Evolutionary conservation across 1,284 basidiomycete genomes (phyloP).

Genomic region (Cutaneotrichosporon arboriforme): DNA sequence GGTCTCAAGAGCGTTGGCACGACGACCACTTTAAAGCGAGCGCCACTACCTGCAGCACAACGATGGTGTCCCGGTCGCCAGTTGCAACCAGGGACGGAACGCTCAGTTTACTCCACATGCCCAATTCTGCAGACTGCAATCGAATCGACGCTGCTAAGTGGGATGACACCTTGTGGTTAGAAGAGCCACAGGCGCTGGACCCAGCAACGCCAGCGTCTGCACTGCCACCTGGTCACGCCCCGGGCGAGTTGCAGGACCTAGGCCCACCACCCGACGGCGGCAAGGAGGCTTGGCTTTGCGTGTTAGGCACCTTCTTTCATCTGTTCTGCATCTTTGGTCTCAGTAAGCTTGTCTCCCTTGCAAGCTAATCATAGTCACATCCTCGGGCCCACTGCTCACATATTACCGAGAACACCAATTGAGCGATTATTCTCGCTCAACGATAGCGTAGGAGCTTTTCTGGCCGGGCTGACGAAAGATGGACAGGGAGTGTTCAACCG

Average conservation of each 20-base stretch:
- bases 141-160: too few relatives aligned
- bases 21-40: too few relatives aligned
- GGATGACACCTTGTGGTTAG: too few relatives aligned
- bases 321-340: slow-evolving; percentile 29
- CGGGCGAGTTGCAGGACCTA: slow-evolving; percentile 4
- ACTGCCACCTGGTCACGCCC: too few relatives aligned
- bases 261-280: slow-evolving; percentile 29
- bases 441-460: slow-evolving; percentile 19
- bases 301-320: slow-evolving; percentile 24
- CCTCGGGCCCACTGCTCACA: slow-evolving; percentile 20
- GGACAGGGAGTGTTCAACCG: slow-evolving; percentile 18
- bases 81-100: too few relatives aligned
- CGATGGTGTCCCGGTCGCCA: too few relatives aligned
- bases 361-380: slow-evolving; percentile 23
- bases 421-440: slow-evolving; percentile 9
- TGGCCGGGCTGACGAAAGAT: background rate
- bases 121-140: too few relatives aligned
- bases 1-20: too few relatives aligned
- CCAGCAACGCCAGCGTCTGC: too few relatives aligned
- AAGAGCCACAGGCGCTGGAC: too few relatives aligned
- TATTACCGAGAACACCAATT: slow-evolving; percentile 25
- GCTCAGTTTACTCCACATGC: too few relatives aligned
- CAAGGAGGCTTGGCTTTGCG: slow-evolving; percentile 24
- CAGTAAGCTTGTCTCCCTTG: slow-evolving; percentile 22
- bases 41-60: too few relatives aligned